These are phyloP conservation scores for Fusarium coffeatum DNA, from an alignment of 2,329 filamentous ascomycete species.

Conservation along the genomic window DNA sequence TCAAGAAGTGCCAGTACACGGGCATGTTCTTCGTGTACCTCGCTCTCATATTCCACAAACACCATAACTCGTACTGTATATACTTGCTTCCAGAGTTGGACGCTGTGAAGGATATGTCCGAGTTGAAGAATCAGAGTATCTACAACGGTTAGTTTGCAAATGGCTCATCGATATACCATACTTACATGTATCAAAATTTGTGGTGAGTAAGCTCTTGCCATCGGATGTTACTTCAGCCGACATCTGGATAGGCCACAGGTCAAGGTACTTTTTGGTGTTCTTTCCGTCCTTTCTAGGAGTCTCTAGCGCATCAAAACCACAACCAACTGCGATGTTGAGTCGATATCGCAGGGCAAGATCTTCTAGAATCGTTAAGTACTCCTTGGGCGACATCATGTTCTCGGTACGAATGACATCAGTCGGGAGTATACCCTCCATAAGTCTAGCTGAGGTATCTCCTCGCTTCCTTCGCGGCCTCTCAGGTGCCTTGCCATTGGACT, in stretches of 20 bases:
- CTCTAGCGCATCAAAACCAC: slow-evolving; percentile 81
- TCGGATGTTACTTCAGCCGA: slow-evolving; percentile 81
- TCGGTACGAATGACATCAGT: slow-evolving; percentile 77
- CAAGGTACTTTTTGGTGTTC: slow-evolving; percentile 81
- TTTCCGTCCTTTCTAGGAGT: slow-evolving; percentile 70
- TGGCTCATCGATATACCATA: slow-evolving; percentile 4
- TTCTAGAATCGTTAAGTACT: slow-evolving; percentile 85
- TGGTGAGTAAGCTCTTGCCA: slow-evolving; percentile 77
- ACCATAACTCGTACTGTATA: slow-evolving; percentile 82
- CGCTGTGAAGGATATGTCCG: slow-evolving; percentile 85
- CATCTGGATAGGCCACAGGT: slow-evolving; percentile 95
- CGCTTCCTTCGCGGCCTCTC: slow-evolving; percentile 56
- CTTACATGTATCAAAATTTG: slow-evolving; percentile 90
- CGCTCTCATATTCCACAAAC: slow-evolving; percentile 89
- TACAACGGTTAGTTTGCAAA: slow-evolving; percentile 44
- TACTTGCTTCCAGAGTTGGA: slow-evolving; percentile 80
- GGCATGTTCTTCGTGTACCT: slow-evolving; percentile 81
- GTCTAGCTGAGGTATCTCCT: slow-evolving; percentile 66
- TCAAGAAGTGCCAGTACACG: slow-evolving; percentile 79
- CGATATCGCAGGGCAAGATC: slow-evolving; percentile 81
- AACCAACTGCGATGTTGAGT: slow-evolving; percentile 86
- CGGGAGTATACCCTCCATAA: slow-evolving; percentile 70
- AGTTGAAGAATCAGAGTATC: slow-evolving; percentile 85
- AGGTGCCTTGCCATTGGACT: slow-evolving; percentile 48
- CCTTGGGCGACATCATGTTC: slow-evolving; percentile 74